A percentile compares a stretch with the other conserved stretches of the same genome.
phyloP scores from a whole-genome alignment of 2,329 filamentous ascomycete species.

The Cladosporium sp. region DNA sequence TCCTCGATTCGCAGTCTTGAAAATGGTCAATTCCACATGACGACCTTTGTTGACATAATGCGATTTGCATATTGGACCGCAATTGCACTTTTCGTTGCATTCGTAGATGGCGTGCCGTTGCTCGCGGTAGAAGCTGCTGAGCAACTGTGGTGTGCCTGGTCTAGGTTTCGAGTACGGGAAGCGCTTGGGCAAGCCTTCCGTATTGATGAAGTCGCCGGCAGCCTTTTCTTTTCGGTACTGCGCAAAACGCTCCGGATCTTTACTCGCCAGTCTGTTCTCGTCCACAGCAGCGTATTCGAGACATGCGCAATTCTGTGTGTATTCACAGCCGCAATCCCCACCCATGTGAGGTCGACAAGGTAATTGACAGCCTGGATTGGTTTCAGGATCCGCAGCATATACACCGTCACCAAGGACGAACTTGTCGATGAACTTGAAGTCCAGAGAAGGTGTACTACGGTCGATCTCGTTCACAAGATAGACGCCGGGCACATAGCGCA shows the following conservation, averaged over 20 bases:
- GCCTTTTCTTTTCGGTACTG: slow-evolving; percentile 19
- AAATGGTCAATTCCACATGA: slow-evolving; percentile 68
- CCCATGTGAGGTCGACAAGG: slow-evolving; percentile 56
- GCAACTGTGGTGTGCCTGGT: slow-evolving; percentile 24
- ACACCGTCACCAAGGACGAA: slow-evolving; percentile 60
- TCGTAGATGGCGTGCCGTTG: slow-evolving; percentile 63
- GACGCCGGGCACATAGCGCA: slow-evolving; percentile 23
- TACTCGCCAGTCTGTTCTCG: slow-evolving; percentile 32
- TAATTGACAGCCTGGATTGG: slow-evolving; percentile 61
- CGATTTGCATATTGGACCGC: slow-evolving; percentile 63
- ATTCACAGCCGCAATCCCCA: slow-evolving; percentile 56
- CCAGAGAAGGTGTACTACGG: slow-evolving; percentile 49
- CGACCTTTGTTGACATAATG: slow-evolving; percentile 72
- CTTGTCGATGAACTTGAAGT: slow-evolving; percentile 65
- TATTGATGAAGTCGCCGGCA: slow-evolving; percentile 15
- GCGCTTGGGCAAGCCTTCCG: slow-evolving; percentile 39
- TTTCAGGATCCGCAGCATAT: slow-evolving; percentile 50
- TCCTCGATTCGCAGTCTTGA: slow-evolving; percentile 67
- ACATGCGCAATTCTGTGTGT: slow-evolving; percentile 60
- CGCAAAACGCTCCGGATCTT: slow-evolving; percentile 17
- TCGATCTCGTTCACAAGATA: slow-evolving; percentile 55
- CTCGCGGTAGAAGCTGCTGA: slow-evolving; percentile 39
- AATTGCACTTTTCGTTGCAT: slow-evolving; percentile 69
- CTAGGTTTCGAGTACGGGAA: slow-evolving; percentile 58
- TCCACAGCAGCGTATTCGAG: slow-evolving; percentile 58